These are phyloP conservation scores for Penicillium lividum DNA, from an alignment of 495 filamentous ascomycete species.

Conservation along the genomic window DNA sequence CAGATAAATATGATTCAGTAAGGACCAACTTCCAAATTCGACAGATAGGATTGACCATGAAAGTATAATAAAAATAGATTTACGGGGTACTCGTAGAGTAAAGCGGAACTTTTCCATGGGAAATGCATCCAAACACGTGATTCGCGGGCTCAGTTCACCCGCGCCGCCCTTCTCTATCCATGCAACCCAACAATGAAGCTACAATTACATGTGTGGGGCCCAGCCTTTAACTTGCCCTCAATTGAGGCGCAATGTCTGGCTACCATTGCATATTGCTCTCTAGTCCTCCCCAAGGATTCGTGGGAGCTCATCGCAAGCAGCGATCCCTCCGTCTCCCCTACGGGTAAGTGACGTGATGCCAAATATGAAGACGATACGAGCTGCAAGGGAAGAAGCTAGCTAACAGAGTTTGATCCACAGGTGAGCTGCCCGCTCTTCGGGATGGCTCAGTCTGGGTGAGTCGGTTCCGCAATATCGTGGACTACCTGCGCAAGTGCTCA, in stretches of 20 bases:
- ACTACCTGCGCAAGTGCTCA: constrained; percentile 62
- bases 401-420: constrained; percentile 41
- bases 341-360: constrained; percentile 58
- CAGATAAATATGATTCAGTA: no score
- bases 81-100: no score
- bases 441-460: constrained; percentile 64
- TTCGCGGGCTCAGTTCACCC: constrained; percentile 22
- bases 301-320: constrained; percentile 79
- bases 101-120: no score
- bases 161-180: constrained; percentile 18
- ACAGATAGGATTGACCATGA: no score
- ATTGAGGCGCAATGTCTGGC: constrained; percentile 88
- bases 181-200: constrained; percentile 54
- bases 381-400: background rate
- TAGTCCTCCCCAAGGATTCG: constrained; percentile 54
- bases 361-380: background rate
- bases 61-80: no score
- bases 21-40: no score
- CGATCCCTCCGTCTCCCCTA: constrained; percentile 73
- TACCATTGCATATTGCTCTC: constrained; percentile 67
- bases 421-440: constrained; percentile 70
- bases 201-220: constrained; percentile 89
- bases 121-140: constrained; percentile 26
- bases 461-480: constrained; percentile 73
- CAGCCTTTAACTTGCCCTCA: constrained; percentile 82